Conservation (phyloP, 2,329 filamentous ascomycete genomes). For the Colletotrichum coccodes region DNA sequence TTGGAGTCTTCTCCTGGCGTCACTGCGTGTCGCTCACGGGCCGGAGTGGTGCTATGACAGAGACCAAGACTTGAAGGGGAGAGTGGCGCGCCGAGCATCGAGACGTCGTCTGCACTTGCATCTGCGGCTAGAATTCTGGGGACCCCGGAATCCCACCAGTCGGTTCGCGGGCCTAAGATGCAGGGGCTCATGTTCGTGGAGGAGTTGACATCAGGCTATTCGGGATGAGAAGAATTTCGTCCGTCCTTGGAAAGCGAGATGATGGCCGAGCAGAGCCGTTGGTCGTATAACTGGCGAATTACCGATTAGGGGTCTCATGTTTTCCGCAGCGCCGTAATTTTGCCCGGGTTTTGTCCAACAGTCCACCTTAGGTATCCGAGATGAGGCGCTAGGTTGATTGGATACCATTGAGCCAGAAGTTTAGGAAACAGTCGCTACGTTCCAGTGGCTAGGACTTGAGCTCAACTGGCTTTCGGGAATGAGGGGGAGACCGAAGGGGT, state of each 20-base stretch:
- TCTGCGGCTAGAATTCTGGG: slow-evolving; percentile 23
- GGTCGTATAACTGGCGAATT: slow-evolving; percentile 6
- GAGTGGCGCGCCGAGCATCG: not conserved
- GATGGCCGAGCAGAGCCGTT: not conserved
- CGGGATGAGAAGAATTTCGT: not conserved
- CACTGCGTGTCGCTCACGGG: not conserved
- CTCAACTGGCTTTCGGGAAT: not conserved
- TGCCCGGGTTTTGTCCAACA: not conserved
- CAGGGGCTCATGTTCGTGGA: slow-evolving; percentile 12
- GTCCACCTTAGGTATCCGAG: not conserved
- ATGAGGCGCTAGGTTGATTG: slow-evolving; percentile 12
- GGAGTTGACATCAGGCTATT: slow-evolving; percentile 26
- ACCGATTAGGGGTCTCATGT: not conserved
- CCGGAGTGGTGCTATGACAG: slow-evolving; percentile 5
- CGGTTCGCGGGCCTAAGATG: slow-evolving; percentile 3
- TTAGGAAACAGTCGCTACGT: not conserved
- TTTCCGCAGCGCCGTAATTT: not conserved
- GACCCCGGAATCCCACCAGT: slow-evolving; percentile 30
- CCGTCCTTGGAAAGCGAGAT: not conserved
- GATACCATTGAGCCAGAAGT: not conserved
- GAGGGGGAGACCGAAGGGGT: not conserved
- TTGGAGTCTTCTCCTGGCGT: not conserved
- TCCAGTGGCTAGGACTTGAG: not conserved
- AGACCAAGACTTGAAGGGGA: not conserved
- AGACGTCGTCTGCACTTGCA: slow-evolving; percentile 6